Evolutionary conservation across 805 yeast species (phyloP).

Genomic region (Lipomyces kockii): DNA sequence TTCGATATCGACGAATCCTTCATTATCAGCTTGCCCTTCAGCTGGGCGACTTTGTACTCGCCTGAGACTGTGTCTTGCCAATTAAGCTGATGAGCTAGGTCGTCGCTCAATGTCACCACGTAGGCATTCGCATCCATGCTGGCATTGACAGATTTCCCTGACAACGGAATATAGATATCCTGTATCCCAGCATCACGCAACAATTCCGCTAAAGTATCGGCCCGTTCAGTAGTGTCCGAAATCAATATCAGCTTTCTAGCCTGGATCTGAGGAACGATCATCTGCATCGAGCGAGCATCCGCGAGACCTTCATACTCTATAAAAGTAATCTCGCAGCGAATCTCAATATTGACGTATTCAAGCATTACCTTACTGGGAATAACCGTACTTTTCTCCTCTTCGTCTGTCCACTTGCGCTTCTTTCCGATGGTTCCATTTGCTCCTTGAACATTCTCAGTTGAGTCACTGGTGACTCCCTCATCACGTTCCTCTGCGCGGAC

Average conservation of each 20-base stretch:
- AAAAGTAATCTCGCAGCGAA: constrained; percentile 73
- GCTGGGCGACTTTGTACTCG: constrained; percentile 80
- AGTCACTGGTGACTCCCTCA: constrained; percentile 37
- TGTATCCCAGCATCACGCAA: constrained; percentile 39
- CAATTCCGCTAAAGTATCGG: constrained; percentile 32
- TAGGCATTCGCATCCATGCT: constrained; percentile 58
- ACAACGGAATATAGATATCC: constrained; percentile 35
- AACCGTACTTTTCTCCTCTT: constrained; percentile 33
- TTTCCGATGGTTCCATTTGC: constrained; percentile 44
- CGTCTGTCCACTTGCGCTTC: constrained; percentile 48
- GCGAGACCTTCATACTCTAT: constrained; percentile 84
- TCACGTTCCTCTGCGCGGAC: constrained; percentile 54
- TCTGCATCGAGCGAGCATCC: constrained; percentile 77
- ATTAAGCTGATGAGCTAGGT: constrained; percentile 59
- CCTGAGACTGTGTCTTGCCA: constrained; percentile 84
- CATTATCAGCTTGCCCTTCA: constrained; percentile 62
- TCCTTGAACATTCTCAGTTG: constrained; percentile 38
- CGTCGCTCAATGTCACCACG: constrained; percentile 71
- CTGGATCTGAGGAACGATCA: constrained; percentile 76
- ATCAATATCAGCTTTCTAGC: constrained; percentile 72
- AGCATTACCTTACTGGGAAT: constrained; percentile 36
- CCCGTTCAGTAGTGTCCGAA: constrained; percentile 46
- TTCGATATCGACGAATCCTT: constrained; percentile 15
- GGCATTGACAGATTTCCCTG: constrained; percentile 40
- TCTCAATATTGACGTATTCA: constrained; percentile 47